A percentile compares a stretch with the other conserved stretches of the same genome.
Conservation (phyloP, 768 basidiomycete genomes). For the Mycena olivaceomarginata region DNA sequence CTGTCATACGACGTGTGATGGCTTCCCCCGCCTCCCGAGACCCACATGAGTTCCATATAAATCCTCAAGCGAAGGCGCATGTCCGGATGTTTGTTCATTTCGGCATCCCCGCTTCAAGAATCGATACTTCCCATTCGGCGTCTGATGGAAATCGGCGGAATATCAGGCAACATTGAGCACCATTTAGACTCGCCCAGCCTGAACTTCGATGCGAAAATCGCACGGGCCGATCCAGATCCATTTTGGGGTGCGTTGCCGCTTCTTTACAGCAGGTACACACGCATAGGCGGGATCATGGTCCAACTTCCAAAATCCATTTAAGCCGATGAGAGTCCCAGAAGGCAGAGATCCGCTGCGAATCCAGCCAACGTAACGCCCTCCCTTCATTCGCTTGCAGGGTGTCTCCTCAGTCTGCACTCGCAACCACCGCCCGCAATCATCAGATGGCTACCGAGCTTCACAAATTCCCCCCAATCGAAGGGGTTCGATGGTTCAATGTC, state of each 20-base stretch:
- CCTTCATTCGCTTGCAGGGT: constrained; percentile 9
- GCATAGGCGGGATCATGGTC: constrained; percentile 35
- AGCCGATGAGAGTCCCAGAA: constrained; percentile 40
- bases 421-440: background rate
- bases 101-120: constrained; percentile 13
- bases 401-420: background rate
- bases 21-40: background rate
- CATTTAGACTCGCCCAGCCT: constrained; percentile 34
- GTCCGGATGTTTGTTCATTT: constrained; percentile 5
- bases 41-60: background rate
- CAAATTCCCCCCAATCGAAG: constrained; percentile 69
- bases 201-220: constrained; percentile 35
- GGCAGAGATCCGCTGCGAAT: constrained; percentile 41
- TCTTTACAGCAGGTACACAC: constrained; percentile 36
- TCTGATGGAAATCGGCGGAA: constrained; percentile 20
- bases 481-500: constrained; percentile 88
- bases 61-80: background rate
- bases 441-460: constrained; percentile 27
- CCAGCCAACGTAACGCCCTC: constrained; percentile 37
- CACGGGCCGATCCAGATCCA: constrained; percentile 37
- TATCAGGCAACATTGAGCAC: constrained; percentile 5
- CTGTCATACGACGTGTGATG: constrained; percentile 26
- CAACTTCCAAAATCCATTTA: constrained; percentile 40
- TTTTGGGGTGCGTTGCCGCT: constrained; percentile 28
- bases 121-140: background rate